Evolutionary conservation across 148 eudicot species (phyloP), one percentile per base, ranked within the genome.

Genomic region (Nepenthes mirabilis): DNA sequence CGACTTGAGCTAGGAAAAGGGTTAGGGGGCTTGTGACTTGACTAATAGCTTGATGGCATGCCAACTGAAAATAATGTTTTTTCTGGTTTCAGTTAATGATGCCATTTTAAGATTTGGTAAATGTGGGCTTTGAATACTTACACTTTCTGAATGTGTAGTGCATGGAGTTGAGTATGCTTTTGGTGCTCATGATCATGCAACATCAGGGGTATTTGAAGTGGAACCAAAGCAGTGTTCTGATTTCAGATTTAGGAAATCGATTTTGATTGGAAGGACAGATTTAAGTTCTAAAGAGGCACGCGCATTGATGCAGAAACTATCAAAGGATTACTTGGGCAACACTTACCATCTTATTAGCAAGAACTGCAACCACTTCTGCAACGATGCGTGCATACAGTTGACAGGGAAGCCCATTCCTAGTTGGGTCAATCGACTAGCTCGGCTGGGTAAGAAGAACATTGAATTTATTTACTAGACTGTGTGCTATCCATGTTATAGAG

Each of bases 281-380:
- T 63, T 83, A 62, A 82, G 76, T 57, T 68, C 83, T 10, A 83
- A 76, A 60, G 90, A 87, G 45, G 87, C 83, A 9, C 78, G 71
- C 11, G 37, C 70, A 6, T 68, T 87, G 65, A 79, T 87, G 76
- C 83, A 87, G 75, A 78, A 83, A 54, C 69, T 87, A 53, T 80
- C 95, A 23, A 75, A 76, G 62, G 82, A 77, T 63, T 87, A 83
- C 66, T 57, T 72, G 12, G 95, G 95, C 63, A 83, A 70, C 69
- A 74, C 77, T 14, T 87, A 87, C 71, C 80, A 87, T 77, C 95
- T 87, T 52, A 87, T 87, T 34, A 71, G 79, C 52, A 83, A 78
- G 70, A 87, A 87, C 36, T 87, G 95, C 68, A 87, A 87, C 72
- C 95, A 87, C 61, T 87, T 87, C 68, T 87, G 95, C 79, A 79